These are phyloP conservation scores for Rhodotorula sp. DNA, from an alignment of 1,284 basidiomycete genomes.

Conservation along the genomic window DNA sequence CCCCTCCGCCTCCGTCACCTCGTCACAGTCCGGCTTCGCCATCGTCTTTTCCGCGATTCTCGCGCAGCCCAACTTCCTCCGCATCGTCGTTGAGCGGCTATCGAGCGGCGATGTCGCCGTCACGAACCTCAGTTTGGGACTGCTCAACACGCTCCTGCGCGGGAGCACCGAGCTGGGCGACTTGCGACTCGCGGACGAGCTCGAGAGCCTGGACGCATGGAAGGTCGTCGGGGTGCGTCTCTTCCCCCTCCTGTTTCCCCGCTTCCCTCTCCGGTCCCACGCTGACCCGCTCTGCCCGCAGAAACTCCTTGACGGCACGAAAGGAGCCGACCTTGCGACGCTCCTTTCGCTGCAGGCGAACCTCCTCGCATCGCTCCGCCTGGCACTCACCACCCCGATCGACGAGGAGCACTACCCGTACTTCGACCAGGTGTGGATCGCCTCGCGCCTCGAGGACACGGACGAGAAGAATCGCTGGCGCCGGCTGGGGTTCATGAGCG, in stretches of 20 bases:
- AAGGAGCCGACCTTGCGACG: constrained; percentile 73
- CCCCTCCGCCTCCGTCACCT: background rate
- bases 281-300: constrained; percentile 47
- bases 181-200: constrained; percentile 72
- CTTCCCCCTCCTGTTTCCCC: constrained; percentile 3
- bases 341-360: constrained; percentile 92
- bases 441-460: constrained; percentile 60
- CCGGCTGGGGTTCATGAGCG: constrained; percentile 74
- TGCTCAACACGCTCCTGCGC: constrained; percentile 81
- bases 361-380: constrained; percentile 75
- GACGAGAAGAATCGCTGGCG: constrained; percentile 66
- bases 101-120: constrained; percentile 81
- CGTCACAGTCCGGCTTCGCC: constrained; percentile 67
- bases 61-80: constrained; percentile 64
- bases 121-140: constrained; percentile 75
- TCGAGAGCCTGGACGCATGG: constrained; percentile 77
- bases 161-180: constrained; percentile 74
- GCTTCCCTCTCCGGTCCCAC: constrained; percentile 10
- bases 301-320: constrained; percentile 84
- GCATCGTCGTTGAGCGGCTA: constrained; percentile 74
- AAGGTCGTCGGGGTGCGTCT: constrained; percentile 76
- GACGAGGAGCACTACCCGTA: constrained; percentile 61
- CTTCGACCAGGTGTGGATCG: constrained; percentile 71
- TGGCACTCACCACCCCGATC: constrained; percentile 75
- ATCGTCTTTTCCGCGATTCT: constrained; percentile 80